Percentiles rank a stretch among this genome's conserved stretches.
Evolutionary conservation across 345 rosid species (phyloP).

Genomic region (Eucalyptus globulus): DNA sequence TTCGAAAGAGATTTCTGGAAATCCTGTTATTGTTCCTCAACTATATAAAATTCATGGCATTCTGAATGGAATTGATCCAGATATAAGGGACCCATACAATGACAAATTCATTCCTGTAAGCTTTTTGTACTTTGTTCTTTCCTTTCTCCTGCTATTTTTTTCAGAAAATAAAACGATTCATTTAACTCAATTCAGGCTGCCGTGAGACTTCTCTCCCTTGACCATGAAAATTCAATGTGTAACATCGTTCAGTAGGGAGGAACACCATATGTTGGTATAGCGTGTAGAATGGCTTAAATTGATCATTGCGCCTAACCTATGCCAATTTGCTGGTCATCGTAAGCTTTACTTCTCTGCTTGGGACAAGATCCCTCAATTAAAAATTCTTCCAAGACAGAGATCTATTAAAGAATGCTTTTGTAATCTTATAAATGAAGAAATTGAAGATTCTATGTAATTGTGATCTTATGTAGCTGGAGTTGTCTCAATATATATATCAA

Average conservation of each 20-base stretch:
- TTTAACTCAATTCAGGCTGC: background rate
- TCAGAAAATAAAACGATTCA: background rate
- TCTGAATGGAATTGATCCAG: slow-evolving; percentile 86
- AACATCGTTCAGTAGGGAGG: background rate
- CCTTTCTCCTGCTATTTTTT: background rate
- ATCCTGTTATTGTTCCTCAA: slow-evolving; percentile 57
- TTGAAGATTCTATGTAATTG: background rate
- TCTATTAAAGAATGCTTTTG: background rate
- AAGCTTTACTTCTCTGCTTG: background rate
- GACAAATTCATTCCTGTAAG: slow-evolving; percentile 72
- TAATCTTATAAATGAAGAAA: background rate
- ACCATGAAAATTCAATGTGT: background rate
- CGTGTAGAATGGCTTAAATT: background rate
- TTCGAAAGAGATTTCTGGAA: slow-evolving; percentile 75
- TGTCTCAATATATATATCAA: background rate
- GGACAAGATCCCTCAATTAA: background rate
- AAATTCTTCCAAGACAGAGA: background rate
- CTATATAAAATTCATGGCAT: slow-evolving; percentile 76
- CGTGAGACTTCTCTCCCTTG: background rate
- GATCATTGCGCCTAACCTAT: background rate
- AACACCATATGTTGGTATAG: background rate
- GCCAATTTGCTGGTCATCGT: background rate
- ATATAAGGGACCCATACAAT: slow-evolving; percentile 91
- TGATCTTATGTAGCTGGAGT: background rate
- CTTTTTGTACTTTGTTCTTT: background rate